Conservation (phyloP, 768 basidiomycete species). For the Tylopilus vinaceipallidus region DNA sequence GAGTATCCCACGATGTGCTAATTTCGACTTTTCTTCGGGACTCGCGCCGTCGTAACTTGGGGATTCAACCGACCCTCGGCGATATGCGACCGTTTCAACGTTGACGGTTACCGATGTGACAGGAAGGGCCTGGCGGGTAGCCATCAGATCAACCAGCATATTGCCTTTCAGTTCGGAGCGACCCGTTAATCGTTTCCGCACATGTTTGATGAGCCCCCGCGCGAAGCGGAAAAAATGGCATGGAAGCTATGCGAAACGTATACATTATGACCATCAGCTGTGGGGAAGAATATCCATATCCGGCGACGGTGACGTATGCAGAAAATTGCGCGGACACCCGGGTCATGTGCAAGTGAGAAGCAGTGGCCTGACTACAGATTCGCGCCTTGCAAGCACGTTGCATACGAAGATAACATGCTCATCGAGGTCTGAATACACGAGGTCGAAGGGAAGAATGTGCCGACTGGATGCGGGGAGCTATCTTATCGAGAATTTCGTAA, state of each 20-base stretch:
- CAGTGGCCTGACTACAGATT: not conserved
- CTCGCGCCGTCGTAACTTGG: not conserved
- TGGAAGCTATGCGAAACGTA: not conserved
- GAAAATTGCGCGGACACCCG: not conserved
- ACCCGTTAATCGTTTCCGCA: not conserved
- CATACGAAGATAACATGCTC: too few species aligned
- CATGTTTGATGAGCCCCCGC: not conserved
- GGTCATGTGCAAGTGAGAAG: not conserved
- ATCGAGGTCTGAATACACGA: not conserved
- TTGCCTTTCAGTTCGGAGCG: not conserved
- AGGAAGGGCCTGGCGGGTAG: too few species aligned
- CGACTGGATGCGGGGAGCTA: not conserved
- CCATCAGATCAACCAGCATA: not conserved
- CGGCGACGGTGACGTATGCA: conserved; percentile 7
- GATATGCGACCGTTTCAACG: not conserved
- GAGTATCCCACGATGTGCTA: not conserved
- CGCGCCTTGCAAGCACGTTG: too few species aligned
- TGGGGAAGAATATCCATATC: conserved; percentile 5
- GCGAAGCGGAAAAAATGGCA: not conserved
- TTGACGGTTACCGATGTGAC: not conserved
- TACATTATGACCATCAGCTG: not conserved
- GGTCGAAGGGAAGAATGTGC: not conserved
- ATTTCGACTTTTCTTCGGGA: not conserved
- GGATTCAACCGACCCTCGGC: not conserved
- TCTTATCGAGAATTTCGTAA: not conserved